Evolutionary conservation across 352 stramenopile species (phyloP).

Genomic region (Globisporangium iwayamae): DNA sequence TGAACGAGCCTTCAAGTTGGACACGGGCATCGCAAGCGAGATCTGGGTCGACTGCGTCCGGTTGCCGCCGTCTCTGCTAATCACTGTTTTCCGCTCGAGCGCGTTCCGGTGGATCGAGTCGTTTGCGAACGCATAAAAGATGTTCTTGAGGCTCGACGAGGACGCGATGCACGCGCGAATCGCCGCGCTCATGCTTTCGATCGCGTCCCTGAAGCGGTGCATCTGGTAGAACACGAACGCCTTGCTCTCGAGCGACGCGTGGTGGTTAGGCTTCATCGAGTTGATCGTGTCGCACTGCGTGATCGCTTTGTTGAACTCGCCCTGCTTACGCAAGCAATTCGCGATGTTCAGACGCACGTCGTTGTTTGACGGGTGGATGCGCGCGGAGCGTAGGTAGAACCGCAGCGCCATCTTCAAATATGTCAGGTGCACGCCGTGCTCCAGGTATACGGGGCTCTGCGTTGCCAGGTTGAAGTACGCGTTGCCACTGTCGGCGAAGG

Average conservation of each 20-base stretch:
- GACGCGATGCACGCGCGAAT: constrained; percentile 56
- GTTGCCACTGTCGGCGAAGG: constrained; percentile 70
- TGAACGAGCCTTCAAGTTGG: background rate
- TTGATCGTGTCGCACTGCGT: constrained; percentile 51
- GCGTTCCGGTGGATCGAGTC: constrained; percentile 49
- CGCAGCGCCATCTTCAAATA: constrained; percentile 52
- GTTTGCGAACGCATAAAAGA: constrained; percentile 61
- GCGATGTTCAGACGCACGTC: constrained; percentile 66
- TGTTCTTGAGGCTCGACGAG: constrained; percentile 53
- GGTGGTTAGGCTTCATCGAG: constrained; percentile 37
- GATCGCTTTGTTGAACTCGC: constrained; percentile 38
- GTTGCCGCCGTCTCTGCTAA: constrained; percentile 16
- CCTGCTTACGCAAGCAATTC: constrained; percentile 56
- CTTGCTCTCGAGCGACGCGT: constrained; percentile 55
- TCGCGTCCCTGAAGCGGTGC: constrained; percentile 34
- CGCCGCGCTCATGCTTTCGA: constrained; percentile 52
- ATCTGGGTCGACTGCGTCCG: background rate
- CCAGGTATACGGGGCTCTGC: constrained; percentile 26
- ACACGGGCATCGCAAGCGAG: constrained; percentile 4
- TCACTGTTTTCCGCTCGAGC: constrained; percentile 49
- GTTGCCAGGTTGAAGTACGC: constrained; percentile 70
- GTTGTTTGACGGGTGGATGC: constrained; percentile 57
- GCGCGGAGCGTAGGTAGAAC: constrained; percentile 63
- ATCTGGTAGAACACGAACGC: constrained; percentile 56
- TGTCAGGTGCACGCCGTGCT: constrained; percentile 31